Evolutionary conservation across 2,329 filamentous ascomycete genomes (phyloP), one percentile per base, ranked within the genome.

Genomic region (Pseudogymnoascus sp.): DNA sequence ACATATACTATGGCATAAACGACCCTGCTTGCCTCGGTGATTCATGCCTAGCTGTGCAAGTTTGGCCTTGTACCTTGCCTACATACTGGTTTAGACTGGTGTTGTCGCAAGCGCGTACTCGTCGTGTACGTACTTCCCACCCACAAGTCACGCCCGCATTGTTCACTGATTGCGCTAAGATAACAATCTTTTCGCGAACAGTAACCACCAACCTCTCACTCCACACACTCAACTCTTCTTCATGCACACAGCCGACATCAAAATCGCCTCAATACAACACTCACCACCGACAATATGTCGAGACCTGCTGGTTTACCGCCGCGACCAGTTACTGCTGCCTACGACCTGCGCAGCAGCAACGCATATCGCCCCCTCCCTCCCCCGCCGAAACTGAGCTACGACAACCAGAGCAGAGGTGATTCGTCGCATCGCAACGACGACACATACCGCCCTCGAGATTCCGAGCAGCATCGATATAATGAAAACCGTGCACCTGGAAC

Each of bases 401-500:
- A 38, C 33, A 37, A 39, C 21, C 58, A 60, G 58, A 16, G n/a
- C 33, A 60, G 58, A 19, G 16, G 29, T 5, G 58, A 60, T 41
- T 60, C 35, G 35, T 41, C 33, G 35, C 33, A 60, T 41, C 58
- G 58, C 58, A 60, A 60, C 58, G 5, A 39, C 55, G 58, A 60
- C 26, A 31, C 58, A 26, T 60, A 60, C 16, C 58, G 38, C 4
- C 38, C 38, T 19, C 21, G 58, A 60, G 58, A 41, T 14, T 26
- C 33, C 58, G 35, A 38, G 1, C n/a, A 33, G 35, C 29, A 26
- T 33, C 49, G 49, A 33, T 16, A 12, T 29, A 26, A 39, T 26
- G 58, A 31, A 60, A 60, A 60, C 58, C 33, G 58, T 10, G 61
- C 67, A 19, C 64, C 65, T 62, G 63, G 65, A 23, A 64, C 31